Evolutionary conservation across 768 basidiomycete genomes (phyloP).

Genomic region (Lentinula sp.): DNA sequence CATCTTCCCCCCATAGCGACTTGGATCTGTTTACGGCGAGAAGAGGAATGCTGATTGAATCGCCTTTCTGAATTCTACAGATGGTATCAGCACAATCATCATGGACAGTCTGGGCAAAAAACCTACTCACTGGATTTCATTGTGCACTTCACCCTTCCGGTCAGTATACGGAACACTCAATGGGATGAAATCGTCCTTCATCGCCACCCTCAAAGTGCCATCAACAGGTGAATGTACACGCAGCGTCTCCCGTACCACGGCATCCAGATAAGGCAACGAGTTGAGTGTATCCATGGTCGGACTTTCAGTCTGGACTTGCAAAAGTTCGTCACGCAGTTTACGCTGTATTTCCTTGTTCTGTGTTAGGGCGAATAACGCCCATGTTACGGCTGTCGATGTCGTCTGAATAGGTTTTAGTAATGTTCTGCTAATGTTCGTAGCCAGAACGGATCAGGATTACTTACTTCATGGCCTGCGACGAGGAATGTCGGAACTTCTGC

Average conservation of each 20-base stretch:
- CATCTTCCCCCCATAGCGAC: constrained; percentile 59
- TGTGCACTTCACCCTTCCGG: constrained; percentile 30
- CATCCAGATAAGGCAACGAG: constrained; percentile 63
- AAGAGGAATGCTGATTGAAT: constrained; percentile 45
- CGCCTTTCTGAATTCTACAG: constrained; percentile 36
- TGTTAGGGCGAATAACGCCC: constrained; percentile 54
- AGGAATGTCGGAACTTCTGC: constrained; percentile 35
- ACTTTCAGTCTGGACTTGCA: constrained; percentile 42
- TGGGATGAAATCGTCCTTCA: constrained; percentile 48
- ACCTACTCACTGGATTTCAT: constrained; percentile 30
- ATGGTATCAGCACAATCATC: background rate
- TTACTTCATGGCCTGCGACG: constrained; percentile 26
- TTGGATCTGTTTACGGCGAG: constrained; percentile 43
- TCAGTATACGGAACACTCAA: constrained; percentile 39
- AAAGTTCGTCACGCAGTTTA: constrained; percentile 55
- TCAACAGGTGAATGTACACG: constrained; percentile 51
- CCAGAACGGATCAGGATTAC: background rate
- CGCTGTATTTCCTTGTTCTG: constrained; percentile 42
- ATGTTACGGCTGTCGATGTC: constrained; percentile 41
- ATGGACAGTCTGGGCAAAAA: background rate
- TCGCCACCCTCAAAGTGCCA: constrained; percentile 34
- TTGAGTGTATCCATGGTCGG: constrained; percentile 69
- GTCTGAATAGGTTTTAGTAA: constrained; percentile 16
- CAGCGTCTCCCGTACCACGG: constrained; percentile 54
- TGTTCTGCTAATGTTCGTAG: no score